These are phyloP conservation scores for Rosa persica DNA, from an alignment of 306 rosid genomes.

Conservation along the genomic window DNA sequence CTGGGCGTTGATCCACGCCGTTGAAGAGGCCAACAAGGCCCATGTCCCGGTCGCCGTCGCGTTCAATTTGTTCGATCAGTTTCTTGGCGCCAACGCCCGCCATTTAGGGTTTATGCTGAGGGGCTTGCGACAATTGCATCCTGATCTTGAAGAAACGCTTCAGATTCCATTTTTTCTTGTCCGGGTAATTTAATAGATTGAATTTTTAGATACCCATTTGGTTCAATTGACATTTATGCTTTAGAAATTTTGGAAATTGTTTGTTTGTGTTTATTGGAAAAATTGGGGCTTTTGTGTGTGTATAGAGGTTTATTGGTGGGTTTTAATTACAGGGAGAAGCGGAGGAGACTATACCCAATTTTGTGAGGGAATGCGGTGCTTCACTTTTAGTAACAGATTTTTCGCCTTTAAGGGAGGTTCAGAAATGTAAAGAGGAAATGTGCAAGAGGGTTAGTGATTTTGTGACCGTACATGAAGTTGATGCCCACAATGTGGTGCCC, in stretches of 20 bases:
- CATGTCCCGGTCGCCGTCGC: slow-evolving; percentile 76
- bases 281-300: slow-evolving; percentile 5
- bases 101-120: slow-evolving; percentile 89
- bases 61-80: slow-evolving; percentile 77
- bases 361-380: slow-evolving; percentile 77
- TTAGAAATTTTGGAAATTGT: not conserved
- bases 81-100: slow-evolving; percentile 83
- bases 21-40: slow-evolving; percentile 62
- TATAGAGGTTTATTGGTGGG: not conserved
- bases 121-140: slow-evolving; percentile 60
- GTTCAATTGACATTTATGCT: not conserved
- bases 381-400: slow-evolving; percentile 82
- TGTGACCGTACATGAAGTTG: slow-evolving; percentile 78
- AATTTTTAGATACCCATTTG: not conserved
- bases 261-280: not conserved
- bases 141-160: slow-evolving; percentile 43
- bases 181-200: slow-evolving; percentile 35
- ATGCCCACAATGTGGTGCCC: slow-evolving; percentile 90
- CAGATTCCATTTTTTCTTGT: slow-evolving; percentile 76
- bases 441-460: slow-evolving; percentile 60
- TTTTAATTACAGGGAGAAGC: slow-evolving; percentile 68
- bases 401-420: slow-evolving; percentile 71
- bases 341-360: slow-evolving; percentile 66
- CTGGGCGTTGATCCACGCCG: slow-evolving; percentile 92
- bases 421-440: slow-evolving; percentile 69